These are phyloP conservation scores for Ganoderma lucidum DNA, from an alignment of 1,284 basidiomycete species.

Conservation along the genomic window DNA sequence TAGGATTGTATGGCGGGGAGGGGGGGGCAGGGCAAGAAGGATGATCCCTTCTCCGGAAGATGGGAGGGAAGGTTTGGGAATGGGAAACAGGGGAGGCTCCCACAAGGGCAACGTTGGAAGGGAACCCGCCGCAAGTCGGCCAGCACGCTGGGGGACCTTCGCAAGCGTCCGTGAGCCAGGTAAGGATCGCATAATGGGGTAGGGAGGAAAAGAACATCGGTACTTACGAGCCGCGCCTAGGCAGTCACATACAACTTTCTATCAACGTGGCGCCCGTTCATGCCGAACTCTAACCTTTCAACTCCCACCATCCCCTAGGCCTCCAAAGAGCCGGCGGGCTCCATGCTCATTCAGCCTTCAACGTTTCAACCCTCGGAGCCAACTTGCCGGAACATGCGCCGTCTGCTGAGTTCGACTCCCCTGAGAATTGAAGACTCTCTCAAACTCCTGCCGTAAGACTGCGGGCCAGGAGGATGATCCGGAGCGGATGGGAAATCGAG, in stretches of 20 bases:
- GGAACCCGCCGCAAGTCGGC: not conserved
- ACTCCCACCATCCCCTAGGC: not conserved
- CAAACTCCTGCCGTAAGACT: not conserved
- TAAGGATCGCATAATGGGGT: not conserved
- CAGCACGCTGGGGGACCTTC: not conserved
- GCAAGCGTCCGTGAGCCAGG: not conserved
- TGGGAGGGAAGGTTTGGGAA: not conserved
- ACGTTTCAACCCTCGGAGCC: conserved; percentile 1
- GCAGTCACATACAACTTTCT: not conserved
- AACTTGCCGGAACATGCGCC: not conserved
- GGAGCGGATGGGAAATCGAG: not conserved
- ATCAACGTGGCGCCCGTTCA: conserved; percentile 7
- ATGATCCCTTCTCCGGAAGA: not conserved
- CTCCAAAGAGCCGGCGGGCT: not conserved
- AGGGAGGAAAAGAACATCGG: conserved; percentile 1
- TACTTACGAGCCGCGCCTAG: conserved; percentile 5
- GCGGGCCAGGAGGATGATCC: not conserved
- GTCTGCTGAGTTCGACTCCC: not conserved
- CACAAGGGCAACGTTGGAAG: not conserved
- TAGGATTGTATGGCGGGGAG: too few species aligned
- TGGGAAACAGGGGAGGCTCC: not conserved
- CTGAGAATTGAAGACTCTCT: not conserved
- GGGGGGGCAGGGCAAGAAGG: not conserved
- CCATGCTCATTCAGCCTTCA: not conserved
- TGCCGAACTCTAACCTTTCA: conserved; percentile 4